phyloP scores from a whole-genome alignment of 306 rosid genomes.

The Prunus persica region Prunus_persica_NCBIv2 NC_034010.1:24448501-24449000 shows the following conservation, averaged over 20 bases:
- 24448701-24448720: slow-evolving; percentile 23
- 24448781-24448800: background rate
- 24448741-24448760: background rate
- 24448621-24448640: slow-evolving; percentile 5
- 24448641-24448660: slow-evolving; percentile 4
- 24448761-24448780: background rate
- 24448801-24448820: background rate
- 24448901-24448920: background rate
- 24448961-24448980: background rate
- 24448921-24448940: background rate
- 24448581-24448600: background rate
- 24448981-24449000: background rate
- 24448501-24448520: background rate
- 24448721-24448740: background rate
- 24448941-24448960: background rate
- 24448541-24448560: slow-evolving; percentile 6
- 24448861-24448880: background rate
- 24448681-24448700: background rate
- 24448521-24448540: background rate
- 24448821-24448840: background rate
- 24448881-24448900: background rate
- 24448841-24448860: no score
- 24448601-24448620: slow-evolving; percentile 3
- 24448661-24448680: slow-evolving; percentile 25
- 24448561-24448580: slow-evolving; percentile 19